phyloP scores from a whole-genome alignment of 1,284 basidiomycete genomes.

The Golubevia sp. region DNA sequence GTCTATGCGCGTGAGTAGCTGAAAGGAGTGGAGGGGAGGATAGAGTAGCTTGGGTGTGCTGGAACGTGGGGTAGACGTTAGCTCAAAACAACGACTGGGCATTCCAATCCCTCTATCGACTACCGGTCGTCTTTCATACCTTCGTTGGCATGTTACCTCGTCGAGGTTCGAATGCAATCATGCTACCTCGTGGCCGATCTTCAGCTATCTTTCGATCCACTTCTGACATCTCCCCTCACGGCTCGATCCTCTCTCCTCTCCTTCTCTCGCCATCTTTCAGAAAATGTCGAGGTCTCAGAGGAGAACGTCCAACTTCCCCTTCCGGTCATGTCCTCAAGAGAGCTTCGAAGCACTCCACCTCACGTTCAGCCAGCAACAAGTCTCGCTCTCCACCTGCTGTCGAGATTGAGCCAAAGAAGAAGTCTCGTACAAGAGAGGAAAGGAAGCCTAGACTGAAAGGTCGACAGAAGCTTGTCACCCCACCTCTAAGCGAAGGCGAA shows the following conservation, averaged over 20 bases:
- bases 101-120: no score
- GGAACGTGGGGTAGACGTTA: not conserved
- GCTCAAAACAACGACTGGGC: no score
- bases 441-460: not conserved
- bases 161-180: not conserved
- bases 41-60: not conserved
- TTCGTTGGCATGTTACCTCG: not conserved
- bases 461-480: not conserved
- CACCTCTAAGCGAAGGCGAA: not conserved
- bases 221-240: not conserved
- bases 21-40: slow-evolving; percentile 13
- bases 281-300: no score
- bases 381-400: not conserved
- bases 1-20: slow-evolving; percentile 24
- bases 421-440: not conserved
- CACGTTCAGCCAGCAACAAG: not conserved
- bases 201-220: no score
- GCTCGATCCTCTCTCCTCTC: no score
- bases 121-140: not conserved
- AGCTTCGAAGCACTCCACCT: not conserved
- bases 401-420: no score
- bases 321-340: not conserved
- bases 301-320: no score
- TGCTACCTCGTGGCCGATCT: no score
- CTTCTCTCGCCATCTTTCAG: no score